Conservation (phyloP, 148 eudicot genomes). For the Bassia scoparia region DNA sequence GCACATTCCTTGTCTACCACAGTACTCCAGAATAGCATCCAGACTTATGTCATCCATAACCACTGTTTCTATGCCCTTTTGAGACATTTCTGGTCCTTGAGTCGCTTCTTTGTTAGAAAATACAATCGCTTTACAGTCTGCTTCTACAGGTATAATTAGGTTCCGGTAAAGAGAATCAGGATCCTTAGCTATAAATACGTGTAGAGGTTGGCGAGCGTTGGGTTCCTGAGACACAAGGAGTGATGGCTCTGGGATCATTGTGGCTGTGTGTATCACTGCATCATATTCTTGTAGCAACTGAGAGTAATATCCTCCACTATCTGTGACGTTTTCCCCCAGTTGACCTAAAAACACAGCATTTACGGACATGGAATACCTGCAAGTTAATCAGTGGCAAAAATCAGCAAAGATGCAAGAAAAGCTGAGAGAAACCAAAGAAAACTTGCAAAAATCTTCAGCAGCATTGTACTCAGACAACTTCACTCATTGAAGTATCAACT, state of each 20-base stretch:
- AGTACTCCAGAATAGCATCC: slow-evolving; percentile 58
- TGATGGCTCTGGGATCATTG: slow-evolving; percentile 29
- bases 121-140: slow-evolving; percentile 44
- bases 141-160: slow-evolving; percentile 30
- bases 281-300: slow-evolving; percentile 76
- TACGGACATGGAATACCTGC: slow-evolving; percentile 74
- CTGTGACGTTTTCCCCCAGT: slow-evolving; percentile 46
- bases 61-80: slow-evolving; percentile 56
- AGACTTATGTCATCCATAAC: slow-evolving; percentile 49
- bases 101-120: slow-evolving; percentile 48
- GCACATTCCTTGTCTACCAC: slow-evolving; percentile 54
- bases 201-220: slow-evolving; percentile 75
- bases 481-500: not conserved
- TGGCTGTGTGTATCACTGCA: slow-evolving; percentile 57
- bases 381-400: slow-evolving; percentile 7
- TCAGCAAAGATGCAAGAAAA: not conserved
- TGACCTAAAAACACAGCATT: slow-evolving; percentile 53
- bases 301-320: slow-evolving; percentile 80
- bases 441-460: no score
- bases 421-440: not conserved
- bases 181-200: slow-evolving; percentile 53
- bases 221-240: slow-evolving; percentile 61
- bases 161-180: slow-evolving; percentile 35
- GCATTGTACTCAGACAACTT: not conserved
- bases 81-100: slow-evolving; percentile 32